Evolutionary conservation across 2,329 filamentous ascomycete genomes (phyloP), one percentile per base, ranked within the genome.

Genomic region (Fusarium pseudoanthophilum): DNA sequence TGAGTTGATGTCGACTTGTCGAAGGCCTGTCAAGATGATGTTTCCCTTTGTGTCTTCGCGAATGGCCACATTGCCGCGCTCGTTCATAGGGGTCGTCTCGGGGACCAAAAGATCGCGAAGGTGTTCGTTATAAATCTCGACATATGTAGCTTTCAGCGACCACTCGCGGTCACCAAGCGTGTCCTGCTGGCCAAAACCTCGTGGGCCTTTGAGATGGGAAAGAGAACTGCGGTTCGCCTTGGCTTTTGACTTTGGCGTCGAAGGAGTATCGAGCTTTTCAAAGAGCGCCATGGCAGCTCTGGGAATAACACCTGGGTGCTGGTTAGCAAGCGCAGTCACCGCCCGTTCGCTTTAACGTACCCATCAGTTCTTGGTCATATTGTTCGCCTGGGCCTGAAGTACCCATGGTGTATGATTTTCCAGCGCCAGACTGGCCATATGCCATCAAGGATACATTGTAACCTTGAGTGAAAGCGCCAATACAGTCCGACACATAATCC

Each of bases 401-500:
- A 64, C 96, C 96, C 96, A 99, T 99, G 1, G 96, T 99, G 81
- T 97, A 98, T 6, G 95, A 98, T 84, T 99, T 99, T 77, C 96
- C 96, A 16, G 96, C 95, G 64, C 96, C 96, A 34, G 96, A 99
- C 85, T 99, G 96, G 75, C 96, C 96, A 79, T 99, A 99, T 53
- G 96, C 96, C 77, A 99, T 86, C 56, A 99, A 90, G 7, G 96
- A 99, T 66, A 99, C 96, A 89, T 99, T 99, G 88, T 98, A 99
- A 61, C 96, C 96, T 80, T 98, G 94, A 3, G 96, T 86, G 77
- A 99, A 99, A 5, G 95, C 93, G 77, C 88, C 90, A 75, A 98
- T 93, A 77, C 95, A 97, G 76, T 99, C 96, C 71, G 90, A 90
- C 55, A 99, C 86, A 79, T 99, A 99, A 52, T 97, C 93, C 93